Percentiles rank a stretch among this genome's conserved stretches.
Evolutionary conservation across 176 grass and related monocot genomes (phyloP).

Genomic region (Triticum turgidum): DNA sequence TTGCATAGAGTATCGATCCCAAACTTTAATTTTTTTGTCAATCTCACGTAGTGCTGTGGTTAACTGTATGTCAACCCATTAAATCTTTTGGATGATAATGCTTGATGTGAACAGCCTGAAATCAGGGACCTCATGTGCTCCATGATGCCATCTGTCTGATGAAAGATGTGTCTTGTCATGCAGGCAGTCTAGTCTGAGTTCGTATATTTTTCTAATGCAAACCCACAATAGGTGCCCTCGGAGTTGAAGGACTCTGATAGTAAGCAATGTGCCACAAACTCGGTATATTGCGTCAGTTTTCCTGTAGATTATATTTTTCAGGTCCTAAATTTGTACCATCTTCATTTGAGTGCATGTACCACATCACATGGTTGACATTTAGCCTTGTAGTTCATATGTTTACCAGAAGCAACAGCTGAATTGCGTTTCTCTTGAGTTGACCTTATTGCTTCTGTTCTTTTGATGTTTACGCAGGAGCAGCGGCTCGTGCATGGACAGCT

Average conservation of each 20-base stretch:
- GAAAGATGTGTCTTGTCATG: constrained; percentile 12
- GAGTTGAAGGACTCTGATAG: neutral
- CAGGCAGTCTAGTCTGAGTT: neutral
- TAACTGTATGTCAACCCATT: constrained; percentile 33
- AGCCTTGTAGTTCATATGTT: neutral
- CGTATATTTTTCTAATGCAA: neutral
- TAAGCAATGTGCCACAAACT: neutral
- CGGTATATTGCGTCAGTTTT: neutral
- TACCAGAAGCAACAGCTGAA: neutral
- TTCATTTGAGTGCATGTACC: neutral
- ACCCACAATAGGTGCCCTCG: neutral
- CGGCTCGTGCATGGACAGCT: constrained; percentile 9
- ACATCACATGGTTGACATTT: neutral
- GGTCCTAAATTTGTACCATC: neutral
- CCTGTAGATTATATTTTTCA: neutral
- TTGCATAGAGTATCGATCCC: constrained; percentile 25
- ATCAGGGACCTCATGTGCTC: neutral
- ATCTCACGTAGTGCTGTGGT: neutral
- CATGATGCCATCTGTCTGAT: constrained; percentile 7
- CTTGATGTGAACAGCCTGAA: constrained; percentile 25
- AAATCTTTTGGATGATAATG: constrained; percentile 13
- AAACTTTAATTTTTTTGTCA: neutral
- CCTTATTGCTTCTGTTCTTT: constrained; percentile 5
- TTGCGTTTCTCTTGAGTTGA: constrained; percentile 17
- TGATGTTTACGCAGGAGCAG: constrained; percentile 23